Evolutionary conservation across 768 basidiomycete species (phyloP), one percentile per base, ranked within the genome.

Genomic region (Clathrus columnatus): DNA sequence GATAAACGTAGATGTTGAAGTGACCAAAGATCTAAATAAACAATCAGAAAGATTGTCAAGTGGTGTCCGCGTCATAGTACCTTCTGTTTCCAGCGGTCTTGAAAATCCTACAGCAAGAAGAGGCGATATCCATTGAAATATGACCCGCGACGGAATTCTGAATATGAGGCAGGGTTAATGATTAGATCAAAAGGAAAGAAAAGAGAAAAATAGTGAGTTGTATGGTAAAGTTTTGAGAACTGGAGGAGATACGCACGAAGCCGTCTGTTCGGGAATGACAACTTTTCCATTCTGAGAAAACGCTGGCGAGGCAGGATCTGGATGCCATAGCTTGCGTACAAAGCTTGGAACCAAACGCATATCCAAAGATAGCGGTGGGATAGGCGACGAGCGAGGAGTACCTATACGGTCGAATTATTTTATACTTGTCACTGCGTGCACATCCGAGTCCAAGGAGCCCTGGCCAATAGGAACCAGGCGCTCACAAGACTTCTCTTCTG

Each of bases 91-190:
- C 8, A 82, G 60, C 0, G 81, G 81, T 49, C 82, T 70, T 10
- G 79, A 75, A 61, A 76, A 84, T 1, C 82, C 82, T 14, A 83
- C 80, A 27, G 69, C 67, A 4, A 83, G 69, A 57, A 84, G 74
- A 1, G 80, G 72, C 24, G 67, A 68, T 7, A 83, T 62, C 81
- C 82, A 83, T n/a, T 72, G 68, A 28, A 80, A 76, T 28, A 77
- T 58, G 1, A 81, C 63, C 29, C 69, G 69, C 7, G 79, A 81
- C 20, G 77, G 52, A 7, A 60, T 69, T 54, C 79, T 80, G 60
- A 23, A 42, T 1, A 29, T 59, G 49, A 30, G n/a, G n/a, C n/a
- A n/a, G n/a, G n/a, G n/a, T n/a, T n/a, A n/a, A n/a, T n/a, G n/a
- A n/a, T n/a, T n/a, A n/a, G n/a, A n/a, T n/a, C 50, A 65, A 68